Conservation (phyloP, 129 eudicot genomes). For the Lonicera japonica region DNA sequence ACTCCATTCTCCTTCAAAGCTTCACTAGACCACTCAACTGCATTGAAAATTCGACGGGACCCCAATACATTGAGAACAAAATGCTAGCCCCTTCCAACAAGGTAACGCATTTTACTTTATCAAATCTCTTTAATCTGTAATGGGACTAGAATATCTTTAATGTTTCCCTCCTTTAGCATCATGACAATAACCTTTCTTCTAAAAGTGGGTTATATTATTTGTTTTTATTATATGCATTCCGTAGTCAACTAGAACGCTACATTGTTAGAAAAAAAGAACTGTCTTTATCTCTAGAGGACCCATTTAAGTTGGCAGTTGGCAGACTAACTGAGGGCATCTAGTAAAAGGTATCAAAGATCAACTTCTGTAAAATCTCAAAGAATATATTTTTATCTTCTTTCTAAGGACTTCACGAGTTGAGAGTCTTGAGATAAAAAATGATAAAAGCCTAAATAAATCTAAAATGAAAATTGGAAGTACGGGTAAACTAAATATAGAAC, state of each 20-base stretch:
- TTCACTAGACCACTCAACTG: constrained; percentile 14
- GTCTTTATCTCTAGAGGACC: background rate
- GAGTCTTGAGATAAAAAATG: background rate
- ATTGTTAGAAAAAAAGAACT: background rate
- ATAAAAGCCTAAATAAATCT: background rate
- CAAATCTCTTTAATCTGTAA: constrained; percentile 5
- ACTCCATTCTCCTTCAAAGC: background rate
- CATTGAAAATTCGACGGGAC: constrained; percentile 9
- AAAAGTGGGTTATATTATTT: background rate
- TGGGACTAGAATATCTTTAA: constrained; percentile 4
- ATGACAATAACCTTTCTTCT: background rate
- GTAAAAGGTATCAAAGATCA: background rate
- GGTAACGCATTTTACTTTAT: constrained; percentile 4
- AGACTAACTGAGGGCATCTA: background rate
- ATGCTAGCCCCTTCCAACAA: background rate
- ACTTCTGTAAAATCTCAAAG: background rate
- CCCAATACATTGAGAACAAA: background rate
- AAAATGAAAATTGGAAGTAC: background rate
- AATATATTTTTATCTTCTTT: background rate
- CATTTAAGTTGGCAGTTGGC: background rate
- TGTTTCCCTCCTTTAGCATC: constrained; percentile 7
- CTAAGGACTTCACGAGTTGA: background rate
- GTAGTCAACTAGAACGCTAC: background rate
- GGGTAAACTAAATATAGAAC: background rate
- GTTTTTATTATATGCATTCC: background rate